Evolutionary conservation across 495 filamentous ascomycete species (phyloP).

Genomic region (Penicillium herquei): DNA sequence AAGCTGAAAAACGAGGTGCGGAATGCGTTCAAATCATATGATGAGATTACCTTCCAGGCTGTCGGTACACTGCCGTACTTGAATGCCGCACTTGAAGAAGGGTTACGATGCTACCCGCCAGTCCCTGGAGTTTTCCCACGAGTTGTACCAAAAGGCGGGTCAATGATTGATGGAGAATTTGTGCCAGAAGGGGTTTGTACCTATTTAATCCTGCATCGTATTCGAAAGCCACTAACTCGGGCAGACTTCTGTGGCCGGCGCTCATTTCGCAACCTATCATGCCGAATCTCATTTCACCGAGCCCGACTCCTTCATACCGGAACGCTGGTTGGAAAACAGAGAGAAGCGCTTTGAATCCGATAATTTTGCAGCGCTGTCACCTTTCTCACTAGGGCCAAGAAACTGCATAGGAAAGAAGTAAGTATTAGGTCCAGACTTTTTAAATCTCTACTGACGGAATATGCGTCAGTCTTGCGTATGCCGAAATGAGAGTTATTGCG

Average conservation of each 20-base stretch:
- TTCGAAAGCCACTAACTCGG: neutral
- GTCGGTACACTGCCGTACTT: slow-evolving; percentile 39
- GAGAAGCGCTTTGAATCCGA: slow-evolving; percentile 25
- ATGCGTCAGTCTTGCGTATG: slow-evolving; percentile 44
- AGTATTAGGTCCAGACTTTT: neutral
- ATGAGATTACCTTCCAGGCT: slow-evolving; percentile 35
- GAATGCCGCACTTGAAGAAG: slow-evolving; percentile 42
- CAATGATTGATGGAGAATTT: slow-evolving; percentile 32
- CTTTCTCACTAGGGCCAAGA: slow-evolving; percentile 39
- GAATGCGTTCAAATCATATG: slow-evolving; percentile 23
- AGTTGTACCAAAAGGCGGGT: slow-evolving; percentile 38
- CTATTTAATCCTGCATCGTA: neutral
- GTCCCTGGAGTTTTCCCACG: slow-evolving; percentile 31
- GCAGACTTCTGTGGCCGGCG: slow-evolving; percentile 13
- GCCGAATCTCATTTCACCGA: slow-evolving; percentile 15
- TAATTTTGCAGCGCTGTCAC: slow-evolving; percentile 27
- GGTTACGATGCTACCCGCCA: slow-evolving; percentile 45
- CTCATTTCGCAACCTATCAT: slow-evolving; percentile 21
- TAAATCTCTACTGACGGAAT: neutral
- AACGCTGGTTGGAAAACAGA: slow-evolving; percentile 36
- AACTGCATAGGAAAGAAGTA: slow-evolving; percentile 41
- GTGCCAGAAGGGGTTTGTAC: slow-evolving; percentile 31
- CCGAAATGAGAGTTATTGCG: slow-evolving; percentile 51
- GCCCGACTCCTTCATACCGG: slow-evolving; percentile 34
- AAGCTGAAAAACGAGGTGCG: slow-evolving; percentile 43